Evolutionary conservation across 208 protist species (phyloP).

Genomic region (Acanthamoeba lenticulata): DNA sequence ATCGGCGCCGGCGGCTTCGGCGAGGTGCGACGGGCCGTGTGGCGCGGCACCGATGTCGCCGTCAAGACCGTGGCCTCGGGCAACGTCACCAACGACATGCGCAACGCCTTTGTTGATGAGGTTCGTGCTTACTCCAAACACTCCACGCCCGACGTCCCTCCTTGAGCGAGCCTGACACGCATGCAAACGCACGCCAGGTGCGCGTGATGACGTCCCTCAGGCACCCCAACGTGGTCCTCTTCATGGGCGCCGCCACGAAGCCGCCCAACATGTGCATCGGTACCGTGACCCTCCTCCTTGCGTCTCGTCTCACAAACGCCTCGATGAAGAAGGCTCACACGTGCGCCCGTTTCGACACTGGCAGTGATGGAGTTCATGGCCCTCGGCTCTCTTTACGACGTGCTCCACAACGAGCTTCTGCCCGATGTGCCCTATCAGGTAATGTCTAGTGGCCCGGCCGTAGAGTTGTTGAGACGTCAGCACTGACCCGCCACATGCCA

Average conservation of each 20-base stretch:
- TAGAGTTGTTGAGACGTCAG: no score
- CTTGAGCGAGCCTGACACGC: no score
- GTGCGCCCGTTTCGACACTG: neutral
- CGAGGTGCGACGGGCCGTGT: neutral
- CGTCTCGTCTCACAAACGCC: neutral
- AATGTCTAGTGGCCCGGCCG: no score
- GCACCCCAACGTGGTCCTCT: neutral
- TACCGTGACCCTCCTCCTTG: neutral
- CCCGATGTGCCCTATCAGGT: constrained; percentile 65
- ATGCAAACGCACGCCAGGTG: neutral
- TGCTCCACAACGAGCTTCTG: neutral
- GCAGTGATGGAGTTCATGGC: constrained; percentile 10
- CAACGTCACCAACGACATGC: neutral
- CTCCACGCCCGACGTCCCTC: no score
- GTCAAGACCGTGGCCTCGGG: neutral
- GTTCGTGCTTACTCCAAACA: no score
- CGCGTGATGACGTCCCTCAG: neutral
- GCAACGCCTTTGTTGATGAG: neutral
- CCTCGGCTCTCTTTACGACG: neutral
- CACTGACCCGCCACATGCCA: no score
- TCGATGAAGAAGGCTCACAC: neutral
- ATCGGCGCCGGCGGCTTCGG: neutral
- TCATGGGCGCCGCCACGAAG: neutral
- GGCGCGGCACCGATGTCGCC: neutral
- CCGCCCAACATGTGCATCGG: neutral